Conservation (phyloP, 2,329 filamentous ascomycete genomes). For the Exophiala phaeomuriformis region DNA sequence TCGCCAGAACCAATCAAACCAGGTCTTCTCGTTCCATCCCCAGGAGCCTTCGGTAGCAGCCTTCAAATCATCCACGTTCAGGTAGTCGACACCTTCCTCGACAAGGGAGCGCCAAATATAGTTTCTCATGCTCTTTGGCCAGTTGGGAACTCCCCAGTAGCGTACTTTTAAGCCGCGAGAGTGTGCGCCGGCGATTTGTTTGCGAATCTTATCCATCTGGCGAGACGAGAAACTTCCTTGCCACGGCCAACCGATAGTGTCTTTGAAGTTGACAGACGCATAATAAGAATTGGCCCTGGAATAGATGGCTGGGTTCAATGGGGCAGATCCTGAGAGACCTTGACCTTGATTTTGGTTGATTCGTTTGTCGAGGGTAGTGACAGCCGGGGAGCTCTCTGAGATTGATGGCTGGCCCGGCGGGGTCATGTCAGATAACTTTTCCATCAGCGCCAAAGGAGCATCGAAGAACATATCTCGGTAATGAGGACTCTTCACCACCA, state of each 20-base stretch:
- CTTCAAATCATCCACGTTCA: conserved; percentile 53
- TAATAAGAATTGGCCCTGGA: conserved; percentile 50
- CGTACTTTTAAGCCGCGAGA: conserved; percentile 47
- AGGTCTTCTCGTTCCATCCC: conserved; percentile 31
- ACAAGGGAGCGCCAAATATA: conserved; percentile 49
- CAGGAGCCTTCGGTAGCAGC: conserved; percentile 45
- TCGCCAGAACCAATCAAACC: conserved; percentile 17
- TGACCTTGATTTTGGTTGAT: conserved; percentile 35
- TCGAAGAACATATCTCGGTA: conserved; percentile 52
- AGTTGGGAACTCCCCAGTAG: conserved; percentile 52
- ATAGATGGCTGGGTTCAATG: conserved; percentile 39
- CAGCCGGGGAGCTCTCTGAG: not conserved
- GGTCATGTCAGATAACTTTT: conserved; percentile 12
- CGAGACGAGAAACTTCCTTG: conserved; percentile 37
- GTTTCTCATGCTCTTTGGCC: conserved; percentile 49
- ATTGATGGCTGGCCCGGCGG: not conserved
- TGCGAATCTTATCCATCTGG: conserved; percentile 44
- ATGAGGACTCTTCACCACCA: conserved; percentile 40
- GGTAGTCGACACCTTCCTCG: conserved; percentile 48
- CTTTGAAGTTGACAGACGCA: conserved; percentile 48
- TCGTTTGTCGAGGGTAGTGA: not conserved
- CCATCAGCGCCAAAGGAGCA: conserved; percentile 42
- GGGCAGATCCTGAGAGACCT: conserved; percentile 37
- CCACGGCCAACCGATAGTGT: conserved; percentile 44
- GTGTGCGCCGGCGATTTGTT: conserved; percentile 48